Base-by-base conservation (phyloP, 2,329 filamentous ascomycete genomes). In the Xylariaceae sp. region DNA sequence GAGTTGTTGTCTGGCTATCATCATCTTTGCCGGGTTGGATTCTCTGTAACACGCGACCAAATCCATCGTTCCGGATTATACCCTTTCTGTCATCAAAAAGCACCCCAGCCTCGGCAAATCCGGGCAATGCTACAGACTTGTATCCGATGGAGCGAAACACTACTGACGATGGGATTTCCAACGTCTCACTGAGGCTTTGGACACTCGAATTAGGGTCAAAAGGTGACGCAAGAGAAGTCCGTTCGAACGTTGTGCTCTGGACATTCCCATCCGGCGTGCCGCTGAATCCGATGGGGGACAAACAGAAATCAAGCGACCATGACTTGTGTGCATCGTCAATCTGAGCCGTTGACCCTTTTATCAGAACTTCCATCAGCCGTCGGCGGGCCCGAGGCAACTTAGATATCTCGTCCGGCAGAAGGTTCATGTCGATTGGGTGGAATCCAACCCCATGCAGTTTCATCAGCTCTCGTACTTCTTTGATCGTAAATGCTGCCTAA, bases 101-200 rank as follows among this genome's bases (percentile, higher is more conserved):
- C 36, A 97, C 84, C 2, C 86, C 87, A 0, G 93, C 75, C 4
- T 88, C 82, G 1, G 78, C 72, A 59, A 97, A 87, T 0, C 91
- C 93, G 0, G 85, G 81, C 0, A 99, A 75, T 0, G 91, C 79
- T 26, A 87, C 81, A 0, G 92, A 92, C 64, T 91, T 91, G 75
- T 99, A 99, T 6, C 94, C 94, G 36, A 99, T 92, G n/a, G 91
- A 96, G 15, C 92, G 85, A 74, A 99, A 97, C 13, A 91, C 92
- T 3, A 93, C 69, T 5, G 85, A 81, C 0, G 91, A 85, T 0
- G 83, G 78, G 4, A 96, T 63, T 3, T 78, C 70, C 2, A 80
- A 53, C 2, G 73, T 74, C 55, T 82, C 74, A 0, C 77, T 80
- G 0, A 80, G 84, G 10, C 74, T 68, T 3, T 73, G 68, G 11